These are phyloP conservation scores for Lentinula guzmanii DNA, from an alignment of 768 basidiomycete species.

Conservation along the genomic window DNA sequence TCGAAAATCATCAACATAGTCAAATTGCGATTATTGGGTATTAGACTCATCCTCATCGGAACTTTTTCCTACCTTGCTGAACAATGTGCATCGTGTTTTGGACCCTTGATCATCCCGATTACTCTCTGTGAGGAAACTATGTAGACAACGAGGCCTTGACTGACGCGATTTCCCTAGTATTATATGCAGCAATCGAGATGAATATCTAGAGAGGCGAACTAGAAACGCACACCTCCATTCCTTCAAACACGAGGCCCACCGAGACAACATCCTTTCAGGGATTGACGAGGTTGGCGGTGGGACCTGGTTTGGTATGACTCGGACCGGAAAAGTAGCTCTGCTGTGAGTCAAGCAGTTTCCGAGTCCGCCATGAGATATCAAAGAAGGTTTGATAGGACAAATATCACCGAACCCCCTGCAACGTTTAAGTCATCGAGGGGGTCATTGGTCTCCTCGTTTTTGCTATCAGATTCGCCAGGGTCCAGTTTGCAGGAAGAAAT, in stretches of 20 bases:
- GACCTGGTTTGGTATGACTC: constrained; percentile 75
- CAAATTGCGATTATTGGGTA: neutral
- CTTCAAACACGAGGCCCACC: constrained; percentile 34
- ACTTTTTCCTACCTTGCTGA: neutral
- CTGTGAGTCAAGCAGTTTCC: constrained; percentile 43
- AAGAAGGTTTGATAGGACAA: constrained; percentile 49
- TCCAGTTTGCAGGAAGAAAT: constrained; percentile 38
- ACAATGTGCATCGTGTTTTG: constrained; percentile 78
- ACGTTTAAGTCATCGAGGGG: constrained; percentile 60
- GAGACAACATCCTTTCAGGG: constrained; percentile 56
- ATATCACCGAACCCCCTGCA: constrained; percentile 67
- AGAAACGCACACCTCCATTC: constrained; percentile 61
- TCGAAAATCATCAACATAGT: neutral
- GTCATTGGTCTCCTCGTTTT: constrained; percentile 58
- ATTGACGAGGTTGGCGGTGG: constrained; percentile 70
- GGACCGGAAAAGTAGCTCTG: constrained; percentile 61
- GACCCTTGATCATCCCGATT: constrained; percentile 70
- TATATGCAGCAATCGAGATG: constrained; percentile 74
- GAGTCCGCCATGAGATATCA: constrained; percentile 3
- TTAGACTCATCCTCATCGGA: neutral
- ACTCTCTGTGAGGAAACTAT: constrained; percentile 59
- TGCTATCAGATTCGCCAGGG: constrained; percentile 40
- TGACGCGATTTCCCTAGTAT: constrained; percentile 37
- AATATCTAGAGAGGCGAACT: constrained; percentile 63
- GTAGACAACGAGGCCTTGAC: constrained; percentile 5